Evolutionary conservation across 768 basidiomycete species (phyloP).

Genomic region (Auricularia cornea): DNA sequence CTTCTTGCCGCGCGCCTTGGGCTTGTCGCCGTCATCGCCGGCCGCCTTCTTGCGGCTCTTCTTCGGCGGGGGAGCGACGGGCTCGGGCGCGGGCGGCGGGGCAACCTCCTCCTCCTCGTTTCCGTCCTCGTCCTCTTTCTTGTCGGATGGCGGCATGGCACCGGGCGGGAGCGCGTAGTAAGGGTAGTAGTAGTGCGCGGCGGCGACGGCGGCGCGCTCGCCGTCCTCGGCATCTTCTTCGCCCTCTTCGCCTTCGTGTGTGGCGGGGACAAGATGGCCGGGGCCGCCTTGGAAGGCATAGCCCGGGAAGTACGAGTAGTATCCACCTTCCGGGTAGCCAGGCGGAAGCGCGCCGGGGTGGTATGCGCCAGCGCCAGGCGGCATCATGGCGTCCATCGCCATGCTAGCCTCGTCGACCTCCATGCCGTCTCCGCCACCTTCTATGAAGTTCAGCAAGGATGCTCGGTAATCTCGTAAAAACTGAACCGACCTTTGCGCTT

Average conservation of each 20-base stretch:
- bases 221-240: not conserved
- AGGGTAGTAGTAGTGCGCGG: not conserved
- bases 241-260: not conserved
- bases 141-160: not conserved
- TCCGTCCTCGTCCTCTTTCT: not conserved
- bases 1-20: not conserved
- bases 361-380: not conserved
- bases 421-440: not conserved
- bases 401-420: not conserved
- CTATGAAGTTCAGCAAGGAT: not conserved
- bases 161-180: not conserved
- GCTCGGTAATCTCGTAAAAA: not conserved
- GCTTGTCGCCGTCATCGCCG: not conserved
- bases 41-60: not conserved
- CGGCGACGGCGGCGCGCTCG: not conserved
- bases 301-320: slow-evolving; percentile 4
- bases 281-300: not conserved
- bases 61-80: not conserved
- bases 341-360: not conserved
- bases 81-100: not conserved
- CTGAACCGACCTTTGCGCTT: slow-evolving; percentile 33
- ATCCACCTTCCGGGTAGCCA: not conserved
- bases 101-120: not conserved
- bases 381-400: not conserved
- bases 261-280: not conserved